phyloP scores from a whole-genome alignment of 768 basidiomycete species.

The Hydnomerulius pinastri region DNA sequence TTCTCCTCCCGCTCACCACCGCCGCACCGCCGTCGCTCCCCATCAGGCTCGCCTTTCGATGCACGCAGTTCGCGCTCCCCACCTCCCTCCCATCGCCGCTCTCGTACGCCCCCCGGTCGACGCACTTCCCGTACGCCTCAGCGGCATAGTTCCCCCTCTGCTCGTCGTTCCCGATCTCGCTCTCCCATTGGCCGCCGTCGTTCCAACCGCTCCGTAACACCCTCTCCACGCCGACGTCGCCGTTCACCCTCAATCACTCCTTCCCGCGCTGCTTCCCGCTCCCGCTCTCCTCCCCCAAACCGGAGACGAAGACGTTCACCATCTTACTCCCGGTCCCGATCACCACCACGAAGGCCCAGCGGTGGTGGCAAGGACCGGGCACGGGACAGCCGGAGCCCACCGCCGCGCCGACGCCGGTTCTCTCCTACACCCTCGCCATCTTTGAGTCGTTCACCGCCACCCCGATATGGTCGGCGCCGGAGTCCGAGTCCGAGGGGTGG shows the following conservation, averaged over 20 bases:
- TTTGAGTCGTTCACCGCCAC: constrained; percentile 42
- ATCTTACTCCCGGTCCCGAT: constrained; percentile 32
- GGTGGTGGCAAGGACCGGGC: constrained; percentile 18
- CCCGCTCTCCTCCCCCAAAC: constrained; percentile 44
- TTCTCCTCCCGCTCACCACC: constrained; percentile 45
- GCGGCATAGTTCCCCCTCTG: constrained; percentile 36
- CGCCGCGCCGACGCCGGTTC: constrained; percentile 41
- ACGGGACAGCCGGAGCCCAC: constrained; percentile 35
- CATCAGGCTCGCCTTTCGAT: constrained; percentile 38
- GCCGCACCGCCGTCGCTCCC: constrained; percentile 50
- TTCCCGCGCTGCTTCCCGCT: constrained; percentile 38
- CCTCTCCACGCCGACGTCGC: constrained; percentile 25
- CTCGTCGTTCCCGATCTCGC: constrained; percentile 40
- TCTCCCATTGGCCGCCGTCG: constrained; percentile 29
- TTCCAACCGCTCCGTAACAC: constrained; percentile 22
- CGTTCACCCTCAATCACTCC: constrained; percentile 37
- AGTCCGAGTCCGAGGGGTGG: constrained; percentile 40
- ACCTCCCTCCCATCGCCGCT: constrained; percentile 36
- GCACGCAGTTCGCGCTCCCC: constrained; percentile 42
- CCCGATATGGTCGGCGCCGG: constrained; percentile 46
- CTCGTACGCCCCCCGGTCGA: constrained; percentile 42
- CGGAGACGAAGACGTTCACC: constrained; percentile 39
- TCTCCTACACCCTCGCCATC: constrained; percentile 52
- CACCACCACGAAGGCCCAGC: constrained; percentile 26
- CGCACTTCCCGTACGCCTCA: constrained; percentile 34